phyloP scores from a whole-genome alignment of 2,329 filamentous ascomycete genomes.

The Trichoderma citrinoviride region DNA sequence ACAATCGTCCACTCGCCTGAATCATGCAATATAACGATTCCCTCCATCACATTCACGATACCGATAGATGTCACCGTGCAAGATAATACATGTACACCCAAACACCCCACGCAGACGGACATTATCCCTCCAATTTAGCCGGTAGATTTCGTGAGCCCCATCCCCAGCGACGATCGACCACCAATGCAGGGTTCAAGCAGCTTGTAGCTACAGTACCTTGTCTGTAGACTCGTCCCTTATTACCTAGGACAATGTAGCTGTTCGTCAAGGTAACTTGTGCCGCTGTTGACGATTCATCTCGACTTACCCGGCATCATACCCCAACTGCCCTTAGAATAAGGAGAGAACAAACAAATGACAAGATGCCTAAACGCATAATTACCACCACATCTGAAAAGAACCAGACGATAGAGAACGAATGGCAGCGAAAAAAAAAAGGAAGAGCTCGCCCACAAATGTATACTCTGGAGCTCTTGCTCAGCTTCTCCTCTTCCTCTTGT shows the following conservation, averaged over 20 bases:
- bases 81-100: neutral
- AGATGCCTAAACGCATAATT: neutral
- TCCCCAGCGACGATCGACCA: slow-evolving; percentile 1
- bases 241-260: neutral
- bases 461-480: neutral
- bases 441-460: neutral
- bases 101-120: neutral
- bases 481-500: slow-evolving; percentile 3
- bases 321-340: neutral
- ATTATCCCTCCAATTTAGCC: slow-evolving; percentile 18
- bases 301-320: neutral
- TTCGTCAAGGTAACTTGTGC: no score
- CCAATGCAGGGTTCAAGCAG: slow-evolving; percentile 1
- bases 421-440: no score
- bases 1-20: no score
- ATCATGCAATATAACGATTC: neutral
- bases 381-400: no score
- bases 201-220: neutral
- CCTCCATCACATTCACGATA: neutral
- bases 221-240: neutral
- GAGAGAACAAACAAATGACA: neutral
- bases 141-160: neutral
- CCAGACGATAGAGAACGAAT: no score
- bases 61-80: neutral
- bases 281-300: no score